phyloP scores from a whole-genome alignment of 208 protist genomes.

The Phytomonas sp. region DNA sequence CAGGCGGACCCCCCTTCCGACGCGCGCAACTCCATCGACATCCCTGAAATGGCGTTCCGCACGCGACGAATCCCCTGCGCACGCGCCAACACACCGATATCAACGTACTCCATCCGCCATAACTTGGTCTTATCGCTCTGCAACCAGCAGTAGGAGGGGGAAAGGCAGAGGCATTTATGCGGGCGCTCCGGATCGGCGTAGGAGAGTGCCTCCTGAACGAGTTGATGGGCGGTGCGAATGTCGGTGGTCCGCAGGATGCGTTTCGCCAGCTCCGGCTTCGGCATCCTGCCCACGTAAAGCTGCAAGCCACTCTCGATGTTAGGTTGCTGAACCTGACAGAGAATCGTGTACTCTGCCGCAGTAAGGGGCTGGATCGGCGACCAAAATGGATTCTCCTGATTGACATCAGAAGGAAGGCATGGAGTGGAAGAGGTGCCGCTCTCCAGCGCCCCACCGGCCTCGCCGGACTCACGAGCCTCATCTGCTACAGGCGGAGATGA shows the following conservation, averaged over 20 bases:
- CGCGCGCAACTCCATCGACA: slow-evolving; percentile 12
- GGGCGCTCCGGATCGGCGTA: slow-evolving; percentile 25
- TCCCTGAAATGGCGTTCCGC: slow-evolving; percentile 32
- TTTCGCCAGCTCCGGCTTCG: slow-evolving; percentile 37
- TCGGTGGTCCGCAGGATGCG: slow-evolving; percentile 24
- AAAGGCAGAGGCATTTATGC: slow-evolving; percentile 52
- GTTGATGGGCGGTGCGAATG: slow-evolving; percentile 17
- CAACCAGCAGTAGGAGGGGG: slow-evolving; percentile 68
- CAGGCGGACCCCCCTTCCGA: slow-evolving; percentile 1
- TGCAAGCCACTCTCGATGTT: slow-evolving; percentile 36
- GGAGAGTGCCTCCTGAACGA: slow-evolving; percentile 30
- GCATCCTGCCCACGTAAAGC: slow-evolving; percentile 32
- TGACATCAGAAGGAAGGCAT: background rate
- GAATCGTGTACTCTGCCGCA: slow-evolving; percentile 72
- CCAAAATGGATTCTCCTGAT: slow-evolving; percentile 21
- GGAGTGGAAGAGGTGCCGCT: background rate
- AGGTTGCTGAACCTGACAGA: slow-evolving; percentile 30
- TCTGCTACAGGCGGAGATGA: background rate
- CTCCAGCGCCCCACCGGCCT: background rate
- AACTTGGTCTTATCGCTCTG: slow-evolving; percentile 45
- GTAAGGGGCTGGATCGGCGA: slow-evolving; percentile 36
- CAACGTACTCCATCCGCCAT: slow-evolving; percentile 76
- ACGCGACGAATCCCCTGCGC: slow-evolving; percentile 33
- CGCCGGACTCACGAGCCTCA: background rate
- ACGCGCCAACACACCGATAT: slow-evolving; percentile 39